A percentile compares a stretch with the other conserved stretches of the same genome.
Conservation (phyloP, 768 basidiomycete genomes). For the Mycena latifolia region DNA sequence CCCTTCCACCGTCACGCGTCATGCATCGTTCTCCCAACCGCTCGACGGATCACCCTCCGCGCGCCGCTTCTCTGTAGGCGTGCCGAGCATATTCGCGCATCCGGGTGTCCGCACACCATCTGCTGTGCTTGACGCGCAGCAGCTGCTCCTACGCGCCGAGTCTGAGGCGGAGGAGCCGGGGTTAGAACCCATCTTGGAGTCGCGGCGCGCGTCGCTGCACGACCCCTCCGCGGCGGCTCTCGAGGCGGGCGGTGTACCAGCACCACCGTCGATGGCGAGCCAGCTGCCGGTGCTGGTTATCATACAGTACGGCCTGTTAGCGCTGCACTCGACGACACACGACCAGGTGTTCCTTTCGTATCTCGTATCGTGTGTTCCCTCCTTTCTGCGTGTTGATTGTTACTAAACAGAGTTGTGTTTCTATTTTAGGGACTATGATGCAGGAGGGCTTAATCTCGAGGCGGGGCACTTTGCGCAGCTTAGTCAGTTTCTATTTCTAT, state of each 20-base stretch:
- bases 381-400: not conserved
- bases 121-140: conserved; percentile 81
- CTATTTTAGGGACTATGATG: conserved; percentile 73
- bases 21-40: conserved; percentile 48
- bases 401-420: conserved; percentile 1
- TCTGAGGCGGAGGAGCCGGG: conserved; percentile 49
- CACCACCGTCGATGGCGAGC: conserved; percentile 69
- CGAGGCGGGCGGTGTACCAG: conserved; percentile 57
- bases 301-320: conserved; percentile 90
- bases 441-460: conserved; percentile 92
- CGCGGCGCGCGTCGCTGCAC: conserved; percentile 48
- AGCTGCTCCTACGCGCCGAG: conserved; percentile 58
- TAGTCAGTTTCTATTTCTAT: conserved; percentile 59
- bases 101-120: conserved; percentile 84
- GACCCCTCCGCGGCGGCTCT: conserved; percentile 33
- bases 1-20: conserved; percentile 37
- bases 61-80: conserved; percentile 67
- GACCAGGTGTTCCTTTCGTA: conserved; percentile 94
- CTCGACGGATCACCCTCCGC: conserved; percentile 52
- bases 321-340: conserved; percentile 90
- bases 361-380: conserved; percentile 81
- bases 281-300: conserved; percentile 89
- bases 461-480: conserved; percentile 94
- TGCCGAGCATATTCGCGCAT: conserved; percentile 87
- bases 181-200: conserved; percentile 68